These are phyloP conservation scores for Tolypocladium pustulatum DNA, from an alignment of 2,329 filamentous ascomycete genomes.

Conservation along the genomic window DNA sequence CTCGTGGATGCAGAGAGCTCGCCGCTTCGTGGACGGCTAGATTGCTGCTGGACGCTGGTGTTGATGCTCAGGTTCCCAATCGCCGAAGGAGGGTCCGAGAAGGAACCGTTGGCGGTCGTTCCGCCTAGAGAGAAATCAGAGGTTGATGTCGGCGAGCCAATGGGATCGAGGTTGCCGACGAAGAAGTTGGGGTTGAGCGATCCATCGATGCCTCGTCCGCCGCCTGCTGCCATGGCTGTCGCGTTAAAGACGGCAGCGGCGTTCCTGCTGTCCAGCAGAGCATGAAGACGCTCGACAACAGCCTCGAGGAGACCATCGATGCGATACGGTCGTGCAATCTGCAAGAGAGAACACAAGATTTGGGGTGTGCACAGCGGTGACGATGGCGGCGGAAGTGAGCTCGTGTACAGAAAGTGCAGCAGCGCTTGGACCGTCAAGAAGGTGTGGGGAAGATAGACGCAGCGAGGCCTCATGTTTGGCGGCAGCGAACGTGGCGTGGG, in stretches of 20 bases:
- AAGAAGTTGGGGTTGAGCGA: constrained; percentile 54
- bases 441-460: constrained; percentile 88
- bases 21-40: constrained; percentile 30
- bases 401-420: constrained; percentile 89
- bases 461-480: constrained; percentile 63
- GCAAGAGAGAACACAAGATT: constrained; percentile 87
- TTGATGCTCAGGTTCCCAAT: constrained; percentile 37
- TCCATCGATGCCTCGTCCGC: constrained; percentile 71
- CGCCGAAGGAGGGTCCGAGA: constrained; percentile 20
- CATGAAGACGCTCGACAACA: constrained; percentile 81
- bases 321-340: constrained; percentile 86
- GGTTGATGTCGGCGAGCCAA: constrained; percentile 22
- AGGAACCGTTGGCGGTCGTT: constrained; percentile 17
- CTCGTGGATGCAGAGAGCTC: constrained; percentile 40
- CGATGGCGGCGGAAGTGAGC: constrained; percentile 64
- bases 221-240: constrained; percentile 93
- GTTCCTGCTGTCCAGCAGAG: constrained; percentile 83
- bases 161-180: constrained; percentile 35
- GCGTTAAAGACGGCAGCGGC: constrained; percentile 97
- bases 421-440: constrained; percentile 81
- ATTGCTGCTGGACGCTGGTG: constrained; percentile 27
- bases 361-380: constrained; percentile 84
- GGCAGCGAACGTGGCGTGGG: constrained; percentile 47
- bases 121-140: constrained; percentile 22
- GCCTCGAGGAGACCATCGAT: constrained; percentile 88